A percentile compares a stretch with the other conserved stretches of the same genome.
Conservation (phyloP, 2,329 filamentous ascomycete species). For the Beauveria bassiana region DNA sequence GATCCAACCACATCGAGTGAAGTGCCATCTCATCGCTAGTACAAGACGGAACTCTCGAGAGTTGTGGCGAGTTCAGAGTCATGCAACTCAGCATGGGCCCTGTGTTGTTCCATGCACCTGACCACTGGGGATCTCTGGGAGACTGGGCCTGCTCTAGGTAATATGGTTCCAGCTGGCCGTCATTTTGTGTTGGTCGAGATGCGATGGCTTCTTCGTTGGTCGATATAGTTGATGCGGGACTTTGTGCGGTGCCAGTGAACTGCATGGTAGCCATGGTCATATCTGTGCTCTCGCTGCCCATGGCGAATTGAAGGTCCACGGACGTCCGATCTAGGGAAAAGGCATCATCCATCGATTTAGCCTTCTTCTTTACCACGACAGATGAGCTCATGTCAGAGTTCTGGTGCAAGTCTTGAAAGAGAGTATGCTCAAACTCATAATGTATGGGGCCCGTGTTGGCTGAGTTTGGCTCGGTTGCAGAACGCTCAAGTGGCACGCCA, state of each 20-base stretch:
- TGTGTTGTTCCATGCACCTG: not conserved
- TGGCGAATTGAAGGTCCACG: not conserved
- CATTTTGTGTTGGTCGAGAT: not conserved
- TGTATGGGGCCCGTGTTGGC: not conserved
- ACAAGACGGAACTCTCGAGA: not conserved
- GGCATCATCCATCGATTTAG: slow-evolving; percentile 10
- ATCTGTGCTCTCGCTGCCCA: not conserved
- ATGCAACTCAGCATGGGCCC: not conserved
- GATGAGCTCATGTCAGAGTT: not conserved
- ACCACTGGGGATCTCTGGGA: slow-evolving; percentile 1
- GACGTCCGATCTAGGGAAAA: not conserved
- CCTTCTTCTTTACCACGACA: slow-evolving; percentile 4
- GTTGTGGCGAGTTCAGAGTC: slow-evolving; percentile 1
- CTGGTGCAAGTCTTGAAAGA: slow-evolving; percentile 8
- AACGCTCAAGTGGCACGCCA: slow-evolving; percentile 6
- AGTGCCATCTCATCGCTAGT: slow-evolving; percentile 7
- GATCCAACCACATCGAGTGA: slow-evolving; percentile 1
- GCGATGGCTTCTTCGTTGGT: not conserved
- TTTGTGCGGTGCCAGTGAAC: not conserved
- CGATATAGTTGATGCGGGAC: slow-evolving; percentile 1
- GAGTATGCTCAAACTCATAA: slow-evolving; percentile 11
- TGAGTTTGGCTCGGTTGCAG: slow-evolving; percentile 5
- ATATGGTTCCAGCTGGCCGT: not conserved
- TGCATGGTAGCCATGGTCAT: not conserved
- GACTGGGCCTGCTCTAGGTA: slow-evolving; percentile 1